Conservation (phyloP, 208 protist genomes). For the Leishmania lainsoni region DNA sequence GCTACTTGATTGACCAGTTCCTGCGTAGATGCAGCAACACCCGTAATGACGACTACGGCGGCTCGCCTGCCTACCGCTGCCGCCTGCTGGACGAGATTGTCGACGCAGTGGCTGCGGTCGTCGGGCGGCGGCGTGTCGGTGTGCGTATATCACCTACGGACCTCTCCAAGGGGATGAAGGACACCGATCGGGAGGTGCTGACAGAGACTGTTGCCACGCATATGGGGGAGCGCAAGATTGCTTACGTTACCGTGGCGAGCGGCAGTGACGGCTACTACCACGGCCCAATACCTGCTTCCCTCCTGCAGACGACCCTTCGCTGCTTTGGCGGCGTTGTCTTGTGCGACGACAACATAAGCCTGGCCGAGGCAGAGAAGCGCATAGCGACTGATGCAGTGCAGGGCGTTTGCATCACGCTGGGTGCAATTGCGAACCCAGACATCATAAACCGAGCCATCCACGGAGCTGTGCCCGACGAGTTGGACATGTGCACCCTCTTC, state of each 20-base stretch:
- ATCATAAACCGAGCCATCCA: slow-evolving; percentile 34
- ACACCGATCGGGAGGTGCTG: slow-evolving; percentile 13
- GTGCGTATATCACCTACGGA: slow-evolving; percentile 50
- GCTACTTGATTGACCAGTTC: slow-evolving; percentile 86
- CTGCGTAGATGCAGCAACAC: slow-evolving; percentile 61
- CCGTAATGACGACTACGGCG: slow-evolving; percentile 79
- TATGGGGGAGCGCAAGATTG: slow-evolving; percentile 23
- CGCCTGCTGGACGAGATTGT: slow-evolving; percentile 63
- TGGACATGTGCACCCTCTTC: slow-evolving; percentile 17
- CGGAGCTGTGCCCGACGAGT: slow-evolving; percentile 14
- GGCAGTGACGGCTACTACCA: slow-evolving; percentile 32
- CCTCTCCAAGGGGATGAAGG: slow-evolving; percentile 17
- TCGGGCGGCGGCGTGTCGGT: slow-evolving; percentile 37
- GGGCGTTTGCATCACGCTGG: slow-evolving; percentile 37
- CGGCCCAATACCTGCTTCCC: slow-evolving; percentile 9
- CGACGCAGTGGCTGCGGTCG: slow-evolving; percentile 34
- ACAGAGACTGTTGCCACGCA: slow-evolving; percentile 18
- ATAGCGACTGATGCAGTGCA: slow-evolving; percentile 5
- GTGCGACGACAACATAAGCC: slow-evolving; percentile 33
- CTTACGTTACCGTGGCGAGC: slow-evolving; percentile 27
- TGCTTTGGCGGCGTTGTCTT: slow-evolving; percentile 20
- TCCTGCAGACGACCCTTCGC: background rate
- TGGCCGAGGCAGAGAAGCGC: slow-evolving; percentile 16
- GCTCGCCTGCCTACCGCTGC: slow-evolving; percentile 54
- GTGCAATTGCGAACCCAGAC: slow-evolving; percentile 62